phyloP scores from a whole-genome alignment of 1,139 yeast species.

The Trichomonascaceae sp. region DNA sequence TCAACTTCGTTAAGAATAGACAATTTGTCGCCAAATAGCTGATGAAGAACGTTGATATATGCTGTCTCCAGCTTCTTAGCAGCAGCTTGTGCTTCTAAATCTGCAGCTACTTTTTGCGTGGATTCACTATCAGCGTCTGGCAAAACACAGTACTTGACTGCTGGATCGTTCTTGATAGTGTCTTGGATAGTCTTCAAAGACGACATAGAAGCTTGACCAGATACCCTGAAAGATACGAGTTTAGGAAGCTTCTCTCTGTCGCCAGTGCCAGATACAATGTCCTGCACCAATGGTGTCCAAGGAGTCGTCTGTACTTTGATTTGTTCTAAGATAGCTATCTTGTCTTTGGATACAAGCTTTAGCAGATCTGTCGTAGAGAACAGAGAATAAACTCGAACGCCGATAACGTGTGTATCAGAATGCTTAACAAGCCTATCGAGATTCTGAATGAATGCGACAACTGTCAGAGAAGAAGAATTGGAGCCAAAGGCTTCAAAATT shows the following conservation, averaged over 20 bases:
- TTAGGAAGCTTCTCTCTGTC: not conserved
- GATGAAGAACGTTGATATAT: constrained; percentile 67
- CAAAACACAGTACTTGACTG: not conserved
- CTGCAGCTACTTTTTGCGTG: constrained; percentile 9
- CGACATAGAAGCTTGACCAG: constrained; percentile 31
- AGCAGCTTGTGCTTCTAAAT: constrained; percentile 37
- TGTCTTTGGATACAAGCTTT: constrained; percentile 52
- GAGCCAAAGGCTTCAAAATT: constrained; percentile 41
- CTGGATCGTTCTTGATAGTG: not conserved
- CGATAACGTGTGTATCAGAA: constrained; percentile 43
- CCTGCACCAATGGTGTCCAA: constrained; percentile 67
- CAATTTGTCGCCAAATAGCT: constrained; percentile 50
- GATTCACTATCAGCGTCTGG: constrained; percentile 3
- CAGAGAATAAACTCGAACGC: constrained; percentile 66
- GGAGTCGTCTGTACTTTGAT: constrained; percentile 42
- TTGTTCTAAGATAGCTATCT: constrained; percentile 63
- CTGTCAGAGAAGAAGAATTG: constrained; percentile 42
- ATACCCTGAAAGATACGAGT: constrained; percentile 5
- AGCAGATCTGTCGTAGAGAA: constrained; percentile 52
- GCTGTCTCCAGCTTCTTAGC: constrained; percentile 64
- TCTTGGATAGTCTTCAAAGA: constrained; percentile 35
- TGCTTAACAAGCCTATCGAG: constrained; percentile 39
- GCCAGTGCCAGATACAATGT: constrained; percentile 46
- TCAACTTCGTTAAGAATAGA: constrained; percentile 55
- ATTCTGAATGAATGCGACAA: constrained; percentile 55